Evolutionary conservation across 768 basidiomycete species (phyloP).

Genomic region (Xerocomus brunneocitrinus): DNA sequence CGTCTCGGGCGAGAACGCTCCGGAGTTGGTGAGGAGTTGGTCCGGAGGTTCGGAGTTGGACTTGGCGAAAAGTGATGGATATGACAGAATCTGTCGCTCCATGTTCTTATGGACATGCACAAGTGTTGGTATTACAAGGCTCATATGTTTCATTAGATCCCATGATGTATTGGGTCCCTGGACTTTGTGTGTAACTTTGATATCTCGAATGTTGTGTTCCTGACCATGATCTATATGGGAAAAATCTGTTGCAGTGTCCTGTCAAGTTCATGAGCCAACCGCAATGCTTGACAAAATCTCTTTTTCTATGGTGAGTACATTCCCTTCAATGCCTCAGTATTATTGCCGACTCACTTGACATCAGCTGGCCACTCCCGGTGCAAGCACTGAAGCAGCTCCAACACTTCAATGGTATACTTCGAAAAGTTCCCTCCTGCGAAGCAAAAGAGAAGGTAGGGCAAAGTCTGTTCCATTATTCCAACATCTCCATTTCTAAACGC

Average conservation of each 20-base stretch:
- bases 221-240: not conserved
- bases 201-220: not conserved
- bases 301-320: no score
- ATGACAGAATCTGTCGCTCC: no score
- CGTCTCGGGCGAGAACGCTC: no score
- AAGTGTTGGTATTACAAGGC: no score
- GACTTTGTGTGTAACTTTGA: not conserved
- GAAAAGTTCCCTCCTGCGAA: not conserved
- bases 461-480: constrained; percentile 19
- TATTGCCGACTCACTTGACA: no score
- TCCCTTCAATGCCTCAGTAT: no score
- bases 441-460: constrained; percentile 7
- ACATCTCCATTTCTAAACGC: constrained; percentile 33
- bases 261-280: not conserved
- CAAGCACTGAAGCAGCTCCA: not conserved
- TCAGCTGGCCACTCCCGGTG: not conserved
- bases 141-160: no score
- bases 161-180: no score
- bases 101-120: no score
- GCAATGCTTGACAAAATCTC: not conserved
- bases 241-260: not conserved
- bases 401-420: not conserved
- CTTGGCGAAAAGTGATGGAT: no score
- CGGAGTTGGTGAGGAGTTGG: no score
- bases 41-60: no score